These are phyloP conservation scores for Aegilops tauschii DNA, from an alignment of 176 grass and related monocot species.

Conservation along the genomic window DNA sequence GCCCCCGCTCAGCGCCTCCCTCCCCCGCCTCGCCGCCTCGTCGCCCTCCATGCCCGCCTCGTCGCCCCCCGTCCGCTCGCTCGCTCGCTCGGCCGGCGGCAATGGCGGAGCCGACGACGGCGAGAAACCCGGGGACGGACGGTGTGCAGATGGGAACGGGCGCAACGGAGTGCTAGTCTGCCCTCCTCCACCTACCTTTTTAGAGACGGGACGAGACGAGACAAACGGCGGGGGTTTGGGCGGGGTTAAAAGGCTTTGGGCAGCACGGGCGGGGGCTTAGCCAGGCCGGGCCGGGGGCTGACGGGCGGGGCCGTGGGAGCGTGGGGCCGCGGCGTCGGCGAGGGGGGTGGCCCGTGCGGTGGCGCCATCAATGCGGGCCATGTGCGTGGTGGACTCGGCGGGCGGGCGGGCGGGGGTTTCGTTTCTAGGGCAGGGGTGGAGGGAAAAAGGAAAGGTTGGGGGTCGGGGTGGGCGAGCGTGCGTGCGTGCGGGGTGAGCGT, in stretches of 20 bases:
- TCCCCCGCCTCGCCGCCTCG: slow-evolving; percentile 17
- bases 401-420: neutral
- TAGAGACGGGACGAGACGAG: neutral
- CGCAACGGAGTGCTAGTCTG: no score
- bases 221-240: slow-evolving; percentile 16
- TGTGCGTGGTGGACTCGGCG: slow-evolving; percentile 28
- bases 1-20: slow-evolving; percentile 41
- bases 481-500: no score
- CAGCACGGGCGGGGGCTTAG: neutral
- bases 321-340: neutral
- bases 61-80: neutral
- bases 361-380: slow-evolving; percentile 35
- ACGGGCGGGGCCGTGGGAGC: accelerated
- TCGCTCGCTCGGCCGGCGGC: neutral
- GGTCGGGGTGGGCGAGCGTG: neutral
- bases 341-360: neutral
- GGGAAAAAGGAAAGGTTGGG: neutral
- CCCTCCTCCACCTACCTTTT: neutral
- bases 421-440: slow-evolving; percentile 16
- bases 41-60: slow-evolving; percentile 21
- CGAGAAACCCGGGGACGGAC: neutral
- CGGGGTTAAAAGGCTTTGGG: neutral
- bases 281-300: neutral
- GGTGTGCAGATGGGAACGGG: neutral
- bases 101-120: neutral